Evolutionary conservation across 225 moss, liverwort and hornwort species (phyloP).

Genomic region (Asterella californica): DNA sequence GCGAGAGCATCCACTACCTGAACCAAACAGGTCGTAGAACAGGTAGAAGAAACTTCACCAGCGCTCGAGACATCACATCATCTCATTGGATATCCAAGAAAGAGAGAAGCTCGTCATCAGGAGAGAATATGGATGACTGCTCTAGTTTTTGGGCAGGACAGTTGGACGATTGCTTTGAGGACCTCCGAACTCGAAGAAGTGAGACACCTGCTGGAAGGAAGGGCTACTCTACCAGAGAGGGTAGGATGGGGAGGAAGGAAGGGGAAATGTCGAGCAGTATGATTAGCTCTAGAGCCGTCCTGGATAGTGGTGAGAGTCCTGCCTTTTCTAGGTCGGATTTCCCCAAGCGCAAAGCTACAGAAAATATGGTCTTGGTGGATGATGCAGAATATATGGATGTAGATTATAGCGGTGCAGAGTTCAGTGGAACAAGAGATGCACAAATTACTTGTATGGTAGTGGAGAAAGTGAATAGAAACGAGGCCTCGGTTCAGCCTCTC

Average conservation of each 20-base stretch:
- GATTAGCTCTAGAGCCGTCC: neutral
- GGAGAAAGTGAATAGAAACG: neutral
- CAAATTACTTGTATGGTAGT: neutral
- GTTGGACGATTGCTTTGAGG: constrained; percentile 40
- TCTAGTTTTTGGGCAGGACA: constrained; percentile 41
- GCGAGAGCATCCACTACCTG: neutral
- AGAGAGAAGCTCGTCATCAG: neutral
- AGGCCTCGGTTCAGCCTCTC: neutral
- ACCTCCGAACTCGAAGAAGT: constrained; percentile 11
- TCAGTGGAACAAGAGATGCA: neutral
- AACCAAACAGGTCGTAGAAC: neutral
- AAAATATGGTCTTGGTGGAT: neutral
- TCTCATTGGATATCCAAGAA: neutral
- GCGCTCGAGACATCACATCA: neutral
- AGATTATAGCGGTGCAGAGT: neutral
- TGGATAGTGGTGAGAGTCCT: neutral
- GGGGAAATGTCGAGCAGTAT: neutral
- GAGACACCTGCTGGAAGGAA: neutral
- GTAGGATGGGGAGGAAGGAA: constrained; percentile 13
- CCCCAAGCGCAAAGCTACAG: neutral
- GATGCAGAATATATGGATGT: neutral
- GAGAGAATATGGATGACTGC: constrained; percentile 17
- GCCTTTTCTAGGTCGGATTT: neutral
- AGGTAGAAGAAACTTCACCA: neutral
- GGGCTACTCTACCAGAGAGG: constrained; percentile 5